Percentiles rank a stretch among this genome's conserved stretches.
These are phyloP conservation scores for Diospyros lotus DNA, from an alignment of 148 eudicot genomes.

Conservation along the genomic window DNA sequence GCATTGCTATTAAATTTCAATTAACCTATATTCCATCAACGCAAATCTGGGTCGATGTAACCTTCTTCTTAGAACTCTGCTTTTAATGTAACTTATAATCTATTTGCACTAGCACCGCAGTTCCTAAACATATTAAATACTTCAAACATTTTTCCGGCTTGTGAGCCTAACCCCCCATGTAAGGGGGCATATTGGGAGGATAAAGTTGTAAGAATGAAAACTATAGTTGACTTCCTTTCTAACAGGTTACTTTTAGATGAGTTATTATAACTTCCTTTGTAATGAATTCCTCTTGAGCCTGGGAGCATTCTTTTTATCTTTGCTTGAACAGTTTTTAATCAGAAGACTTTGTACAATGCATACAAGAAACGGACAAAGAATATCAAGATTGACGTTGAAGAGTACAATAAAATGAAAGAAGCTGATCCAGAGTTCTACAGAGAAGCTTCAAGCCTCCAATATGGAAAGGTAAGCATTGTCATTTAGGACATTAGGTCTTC, in stretches of 20 bases:
- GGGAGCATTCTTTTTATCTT: not conserved
- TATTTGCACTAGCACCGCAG: too few relatives aligned
- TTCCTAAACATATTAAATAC: too few relatives aligned
- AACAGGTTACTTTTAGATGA: too few relatives aligned
- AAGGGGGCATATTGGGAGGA: too few relatives aligned
- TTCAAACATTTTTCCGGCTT: too few relatives aligned
- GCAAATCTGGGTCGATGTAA: not conserved
- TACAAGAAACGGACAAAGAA: conserved; percentile 92
- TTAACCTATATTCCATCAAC: not conserved
- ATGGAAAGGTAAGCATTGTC: conserved; percentile 64
- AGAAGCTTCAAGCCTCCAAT: conserved; percentile 96
- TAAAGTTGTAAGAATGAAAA: too few relatives aligned
- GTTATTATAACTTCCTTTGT: too few relatives aligned
- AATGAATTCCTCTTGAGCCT: too few relatives aligned
- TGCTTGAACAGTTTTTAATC: conserved; percentile 73
- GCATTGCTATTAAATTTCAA: not conserved
- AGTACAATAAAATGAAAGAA: conserved; percentile 80
- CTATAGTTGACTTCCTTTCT: too few relatives aligned
- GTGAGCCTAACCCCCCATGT: too few relatives aligned
- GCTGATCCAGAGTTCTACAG: conserved; percentile 94
- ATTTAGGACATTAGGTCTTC: not conserved
- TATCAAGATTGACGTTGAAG: conserved; percentile 62
- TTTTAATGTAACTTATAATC: too few relatives aligned
- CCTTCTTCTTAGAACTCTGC: not conserved
- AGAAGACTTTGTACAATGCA: conserved; percentile 76